Percentiles rank a stretch among this genome's conserved stretches.
Evolutionary conservation across 805 yeast genomes (phyloP).

Genomic region (Ogataea naganishii): DNA sequence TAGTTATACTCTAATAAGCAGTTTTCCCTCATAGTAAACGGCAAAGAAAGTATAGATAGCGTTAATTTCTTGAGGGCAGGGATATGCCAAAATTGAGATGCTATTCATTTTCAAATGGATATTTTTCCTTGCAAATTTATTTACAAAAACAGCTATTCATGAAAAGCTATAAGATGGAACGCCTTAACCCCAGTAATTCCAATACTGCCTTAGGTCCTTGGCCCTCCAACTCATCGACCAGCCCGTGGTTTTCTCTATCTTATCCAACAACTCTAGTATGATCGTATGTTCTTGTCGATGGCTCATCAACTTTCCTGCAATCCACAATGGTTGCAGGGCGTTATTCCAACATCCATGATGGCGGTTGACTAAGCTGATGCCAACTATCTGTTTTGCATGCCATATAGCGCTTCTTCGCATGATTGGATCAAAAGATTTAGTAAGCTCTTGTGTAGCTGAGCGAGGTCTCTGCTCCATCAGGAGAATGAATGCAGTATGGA

Average conservation of each 20-base stretch:
- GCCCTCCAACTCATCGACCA: constrained; percentile 6
- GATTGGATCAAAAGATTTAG: neutral
- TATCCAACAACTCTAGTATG: constrained; percentile 5
- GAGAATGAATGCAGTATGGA: constrained; percentile 27
- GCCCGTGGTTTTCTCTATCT: constrained; percentile 8
- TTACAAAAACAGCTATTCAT: too few species aligned
- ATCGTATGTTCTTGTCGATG: constrained; percentile 5
- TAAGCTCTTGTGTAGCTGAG: too few species aligned
- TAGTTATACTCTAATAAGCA: too few species aligned
- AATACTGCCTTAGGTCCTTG: constrained; percentile 5
- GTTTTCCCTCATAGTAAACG: too few species aligned
- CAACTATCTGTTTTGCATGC: constrained; percentile 3
- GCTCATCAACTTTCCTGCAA: constrained; percentile 8
- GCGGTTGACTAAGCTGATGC: constrained; percentile 1
- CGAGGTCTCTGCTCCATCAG: constrained; percentile 28
- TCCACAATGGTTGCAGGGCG: constrained; percentile 8
- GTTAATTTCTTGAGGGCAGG: too few species aligned
- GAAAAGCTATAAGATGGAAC: too few species aligned
- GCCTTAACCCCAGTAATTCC: constrained; percentile 4
- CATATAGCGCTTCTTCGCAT: constrained; percentile 1
- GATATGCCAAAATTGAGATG: too few species aligned
- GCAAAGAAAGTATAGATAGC: too few species aligned
- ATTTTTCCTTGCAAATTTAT: too few species aligned
- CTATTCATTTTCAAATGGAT: too few species aligned
- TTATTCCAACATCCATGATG: constrained; percentile 5